Conservation (phyloP, 352 stramenopile genomes). For the Thalassiosira oceanica region DNA sequence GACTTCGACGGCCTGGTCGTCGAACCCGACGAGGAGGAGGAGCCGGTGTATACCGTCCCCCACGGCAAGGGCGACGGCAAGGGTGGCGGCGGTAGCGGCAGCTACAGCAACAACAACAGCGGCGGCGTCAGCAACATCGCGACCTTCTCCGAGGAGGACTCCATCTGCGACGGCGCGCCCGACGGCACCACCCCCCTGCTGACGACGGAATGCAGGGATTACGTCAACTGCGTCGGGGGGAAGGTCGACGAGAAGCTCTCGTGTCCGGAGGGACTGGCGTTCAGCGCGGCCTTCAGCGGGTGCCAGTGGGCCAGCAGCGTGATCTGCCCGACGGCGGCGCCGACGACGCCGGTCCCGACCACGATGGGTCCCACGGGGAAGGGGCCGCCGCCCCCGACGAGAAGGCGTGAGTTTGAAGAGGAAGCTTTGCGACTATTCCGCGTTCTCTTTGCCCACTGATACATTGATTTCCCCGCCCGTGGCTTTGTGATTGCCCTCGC, state of each 20-base stretch:
- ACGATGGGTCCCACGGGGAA: too few species aligned
- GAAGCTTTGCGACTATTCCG: too few species aligned
- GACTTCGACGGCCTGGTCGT: neutral
- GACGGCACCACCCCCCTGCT: neutral
- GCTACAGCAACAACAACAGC: too few species aligned
- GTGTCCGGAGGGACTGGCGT: slow-evolving; percentile 7
- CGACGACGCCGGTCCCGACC: too few species aligned
- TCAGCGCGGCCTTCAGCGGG: neutral
- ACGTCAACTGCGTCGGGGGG: slow-evolving; percentile 21
- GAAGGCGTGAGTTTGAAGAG: too few species aligned
- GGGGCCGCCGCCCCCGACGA: neutral
- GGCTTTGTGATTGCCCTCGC: neutral
- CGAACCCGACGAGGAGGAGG: neutral
- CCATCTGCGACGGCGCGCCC: neutral
- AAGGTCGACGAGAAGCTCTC: slow-evolving; percentile 1
- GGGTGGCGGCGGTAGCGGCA: too few species aligned
- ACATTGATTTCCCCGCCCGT: neutral
- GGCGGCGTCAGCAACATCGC: neutral
- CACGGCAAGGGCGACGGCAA: neutral
- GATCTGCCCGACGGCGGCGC: slow-evolving; percentile 2
- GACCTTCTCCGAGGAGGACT: neutral
- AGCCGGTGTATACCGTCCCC: neutral
- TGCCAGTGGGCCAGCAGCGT: neutral
- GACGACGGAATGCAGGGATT: slow-evolving; percentile 25
- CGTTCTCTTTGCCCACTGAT: neutral